Percentiles rank a stretch among this genome's conserved stretches.
Evolutionary conservation across 2,329 filamentous ascomycete species (phyloP).

Genomic region (Davidsoniella eucalypti): DNA sequence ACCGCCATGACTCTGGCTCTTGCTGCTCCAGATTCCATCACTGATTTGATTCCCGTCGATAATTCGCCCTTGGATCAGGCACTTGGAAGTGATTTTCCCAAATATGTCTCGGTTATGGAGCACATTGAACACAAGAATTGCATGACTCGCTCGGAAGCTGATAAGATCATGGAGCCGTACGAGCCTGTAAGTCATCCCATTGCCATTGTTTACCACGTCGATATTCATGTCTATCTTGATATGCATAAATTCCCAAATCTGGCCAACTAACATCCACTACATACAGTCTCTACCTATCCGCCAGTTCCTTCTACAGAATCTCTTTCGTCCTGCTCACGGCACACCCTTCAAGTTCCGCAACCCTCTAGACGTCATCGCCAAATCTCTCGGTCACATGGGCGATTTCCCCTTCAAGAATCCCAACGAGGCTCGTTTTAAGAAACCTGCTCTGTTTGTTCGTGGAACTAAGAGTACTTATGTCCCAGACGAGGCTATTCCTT

Average conservation of each 20-base stretch:
- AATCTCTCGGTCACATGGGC: conserved; percentile 56
- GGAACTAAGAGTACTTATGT: conserved; percentile 66
- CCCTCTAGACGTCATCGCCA: conserved; percentile 54
- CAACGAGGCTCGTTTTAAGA: conserved; percentile 49
- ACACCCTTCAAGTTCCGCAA: conserved; percentile 58
- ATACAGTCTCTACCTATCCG: conserved; percentile 52
- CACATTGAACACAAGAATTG: conserved; percentile 55
- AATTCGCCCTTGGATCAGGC: conserved; percentile 77
- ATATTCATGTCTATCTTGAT: neutral
- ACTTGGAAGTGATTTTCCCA: conserved; percentile 56
- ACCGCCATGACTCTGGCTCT: conserved; percentile 78
- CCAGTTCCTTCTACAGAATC: conserved; percentile 82
- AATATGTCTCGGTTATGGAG: conserved; percentile 74
- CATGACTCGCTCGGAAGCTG: conserved; percentile 58
- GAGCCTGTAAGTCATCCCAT: conserved; percentile 38
- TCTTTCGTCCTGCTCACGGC: conserved; percentile 38
- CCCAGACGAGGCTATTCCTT: conserved; percentile 61
- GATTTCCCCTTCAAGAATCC: conserved; percentile 79
- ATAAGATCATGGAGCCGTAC: conserved; percentile 58
- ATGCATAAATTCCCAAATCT: neutral
- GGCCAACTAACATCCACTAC: neutral
- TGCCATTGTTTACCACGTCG: no score
- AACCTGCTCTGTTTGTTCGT: conserved; percentile 65
- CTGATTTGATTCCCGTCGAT: conserved; percentile 67
- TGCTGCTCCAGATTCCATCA: conserved; percentile 46